Conservation (phyloP, 139 green algal species). For the Chloropicon primus region DNA sequence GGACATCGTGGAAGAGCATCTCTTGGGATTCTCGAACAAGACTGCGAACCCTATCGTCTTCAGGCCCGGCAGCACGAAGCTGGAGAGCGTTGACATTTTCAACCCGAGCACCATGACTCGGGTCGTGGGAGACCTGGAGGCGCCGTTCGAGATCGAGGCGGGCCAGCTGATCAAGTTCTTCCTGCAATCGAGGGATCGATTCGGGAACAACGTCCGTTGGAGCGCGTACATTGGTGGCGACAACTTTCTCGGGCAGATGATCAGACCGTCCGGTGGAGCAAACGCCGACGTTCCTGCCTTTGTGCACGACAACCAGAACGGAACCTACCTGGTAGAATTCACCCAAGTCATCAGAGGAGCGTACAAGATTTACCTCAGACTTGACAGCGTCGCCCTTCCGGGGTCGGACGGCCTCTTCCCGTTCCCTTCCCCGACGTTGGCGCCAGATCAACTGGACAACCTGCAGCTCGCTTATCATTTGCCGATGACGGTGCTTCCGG, state of each 20-base stretch:
- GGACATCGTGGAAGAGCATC: not conserved
- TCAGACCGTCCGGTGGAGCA: not conserved
- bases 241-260: not conserved
- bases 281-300: not conserved
- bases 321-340: not conserved
- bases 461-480: not conserved
- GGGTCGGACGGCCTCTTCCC: not conserved
- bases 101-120: not conserved
- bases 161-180: not conserved
- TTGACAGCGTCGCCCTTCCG: not conserved
- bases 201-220: slow-evolving; percentile 4
- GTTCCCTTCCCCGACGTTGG: not conserved
- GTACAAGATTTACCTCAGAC: not conserved
- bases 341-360: not conserved
- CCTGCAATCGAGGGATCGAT: not conserved
- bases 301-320: slow-evolving; percentile 1
- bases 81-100: not conserved
- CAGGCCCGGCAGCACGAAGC: not conserved
- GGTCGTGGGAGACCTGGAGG: not conserved
- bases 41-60: not conserved
- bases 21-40: not conserved
- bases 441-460: not conserved
- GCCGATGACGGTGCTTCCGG: not conserved
- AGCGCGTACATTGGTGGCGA: slow-evolving; percentile 1
- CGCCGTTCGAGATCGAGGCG: not conserved